Base-by-base conservation (phyloP, 1,139 yeast genomes). In the Protomyces pachydermus region DNA sequence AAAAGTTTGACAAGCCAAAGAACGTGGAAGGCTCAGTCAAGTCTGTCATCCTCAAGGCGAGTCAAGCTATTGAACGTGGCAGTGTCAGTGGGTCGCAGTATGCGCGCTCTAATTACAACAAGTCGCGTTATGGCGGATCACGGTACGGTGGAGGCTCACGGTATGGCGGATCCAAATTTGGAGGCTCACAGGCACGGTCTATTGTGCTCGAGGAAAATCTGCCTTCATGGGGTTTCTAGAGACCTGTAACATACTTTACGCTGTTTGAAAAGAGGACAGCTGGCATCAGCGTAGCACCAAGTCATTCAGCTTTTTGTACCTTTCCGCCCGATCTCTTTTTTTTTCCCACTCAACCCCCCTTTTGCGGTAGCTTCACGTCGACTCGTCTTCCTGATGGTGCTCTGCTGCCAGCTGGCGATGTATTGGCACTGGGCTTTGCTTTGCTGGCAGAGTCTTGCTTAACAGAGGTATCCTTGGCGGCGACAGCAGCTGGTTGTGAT, bases 161-260 rank as follows among this genome's bases (percentile, higher is more conserved):
- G 6, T 58, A 58, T 48, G 62, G 56, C 8, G 62, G 62, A 3
- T 51, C 56, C 52, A 58, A 58, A 25, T 58, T 58, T 32, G 62
- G 62, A n/a, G 62, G 62, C 16, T 51, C 56, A 38, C 53, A 58
- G 46, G 62, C 62, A 50, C 42, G 56, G 32, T 51, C 56, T 32
- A 37, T 58, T 34, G 62, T 52, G 18, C 53, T 58, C n/a, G 62
- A 58, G 23, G 62, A 58, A 37, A 58, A 35, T 14, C 23, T 58
- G 52, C 62, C 62, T 12, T 28, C 56, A 9, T 58, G 62, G 62
- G 62, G 62, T 5, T 58, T 58, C 53, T 58, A 58, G n/a, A 25
- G 14, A 16, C 14, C n/a, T 32, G 42, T 52, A 52, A 25, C 20
- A 42, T 42, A 42, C 42, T 38, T 38, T 38, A 38, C 10, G 32